phyloP scores from a whole-genome alignment of 2,329 filamentous ascomycete species.

The Aspergillus luchuensis region DNA sequence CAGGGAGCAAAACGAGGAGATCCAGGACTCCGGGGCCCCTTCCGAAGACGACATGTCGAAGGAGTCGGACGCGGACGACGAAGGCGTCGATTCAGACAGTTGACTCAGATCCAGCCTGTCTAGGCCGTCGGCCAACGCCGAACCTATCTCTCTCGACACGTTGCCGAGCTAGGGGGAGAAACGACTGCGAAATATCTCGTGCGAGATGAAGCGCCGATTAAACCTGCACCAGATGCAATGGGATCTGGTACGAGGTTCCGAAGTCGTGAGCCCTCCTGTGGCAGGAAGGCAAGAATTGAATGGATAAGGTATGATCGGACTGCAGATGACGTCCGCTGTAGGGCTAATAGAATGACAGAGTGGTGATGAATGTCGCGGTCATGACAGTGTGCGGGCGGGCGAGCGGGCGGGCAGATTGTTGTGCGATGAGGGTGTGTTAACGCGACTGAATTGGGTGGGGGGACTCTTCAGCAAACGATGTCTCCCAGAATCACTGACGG shows the following conservation, averaged over 20 bases:
- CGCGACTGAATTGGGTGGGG: conserved; percentile 20
- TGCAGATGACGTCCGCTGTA: background rate
- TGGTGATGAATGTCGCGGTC: conserved; percentile 31
- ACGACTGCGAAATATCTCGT: conserved; percentile 15
- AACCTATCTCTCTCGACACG: conserved; percentile 50
- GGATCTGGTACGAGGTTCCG: conserved; percentile 11
- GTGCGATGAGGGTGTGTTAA: conserved; percentile 34
- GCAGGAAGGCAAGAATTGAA: background rate
- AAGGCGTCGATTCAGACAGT: conserved; percentile 47
- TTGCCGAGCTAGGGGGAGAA: conserved; percentile 38
- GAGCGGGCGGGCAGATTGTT: conserved; percentile 35
- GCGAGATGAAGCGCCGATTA: conserved; percentile 10
- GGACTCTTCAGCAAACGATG: conserved; percentile 17
- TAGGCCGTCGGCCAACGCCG: conserved; percentile 51
- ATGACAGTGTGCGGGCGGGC: conserved; percentile 36
- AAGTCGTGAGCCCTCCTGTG: background rate
- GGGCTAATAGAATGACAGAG: conserved; percentile 13
- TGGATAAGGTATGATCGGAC: background rate
- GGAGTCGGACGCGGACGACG: conserved; percentile 40
- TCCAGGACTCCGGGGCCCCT: conserved; percentile 81
- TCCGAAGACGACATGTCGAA: conserved; percentile 50
- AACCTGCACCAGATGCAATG: conserved; percentile 18
- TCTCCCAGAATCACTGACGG: conserved; percentile 8
- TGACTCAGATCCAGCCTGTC: conserved; percentile 51
- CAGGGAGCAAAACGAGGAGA: conserved; percentile 92